Conservation (phyloP, 2,329 filamentous ascomycete genomes). For the Scedosporium dehoogii region DNA sequence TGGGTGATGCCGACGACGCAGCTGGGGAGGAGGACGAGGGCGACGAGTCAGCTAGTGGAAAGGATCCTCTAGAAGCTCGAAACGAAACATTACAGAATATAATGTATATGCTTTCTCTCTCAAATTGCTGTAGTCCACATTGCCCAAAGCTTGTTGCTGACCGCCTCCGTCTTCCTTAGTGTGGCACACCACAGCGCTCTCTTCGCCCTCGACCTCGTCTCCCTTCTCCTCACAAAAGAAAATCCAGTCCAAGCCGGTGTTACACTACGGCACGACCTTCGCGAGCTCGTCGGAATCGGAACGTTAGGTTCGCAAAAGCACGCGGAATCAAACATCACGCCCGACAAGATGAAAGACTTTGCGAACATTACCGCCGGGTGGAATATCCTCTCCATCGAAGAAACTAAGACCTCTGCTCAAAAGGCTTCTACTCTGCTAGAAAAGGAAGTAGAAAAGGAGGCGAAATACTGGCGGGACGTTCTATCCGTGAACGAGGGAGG, state of each 20-base stretch:
- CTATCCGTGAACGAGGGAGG: conserved; percentile 71
- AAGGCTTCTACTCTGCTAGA: conserved; percentile 63
- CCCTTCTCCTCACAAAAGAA: conserved; percentile 74
- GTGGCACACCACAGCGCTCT: conserved; percentile 49
- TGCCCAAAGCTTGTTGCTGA: not conserved
- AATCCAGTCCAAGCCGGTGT: conserved; percentile 57
- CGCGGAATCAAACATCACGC: conserved; percentile 47
- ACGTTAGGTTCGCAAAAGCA: conserved; percentile 62
- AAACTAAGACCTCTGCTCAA: conserved; percentile 63
- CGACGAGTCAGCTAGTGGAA: conserved; percentile 27
- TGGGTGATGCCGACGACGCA: conserved; percentile 36
- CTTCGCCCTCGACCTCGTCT: conserved; percentile 71
- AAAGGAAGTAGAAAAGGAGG: conserved; percentile 69
- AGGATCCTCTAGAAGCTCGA: conserved; percentile 38
- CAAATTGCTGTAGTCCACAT: not conserved
- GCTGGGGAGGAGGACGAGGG: conserved; percentile 34
- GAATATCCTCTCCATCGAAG: conserved; percentile 67
- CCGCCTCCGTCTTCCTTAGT: conserved; percentile 17
- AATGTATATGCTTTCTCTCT: conserved; percentile 30
- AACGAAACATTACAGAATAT: conserved; percentile 49
- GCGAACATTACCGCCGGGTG: conserved; percentile 56
- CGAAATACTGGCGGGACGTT: conserved; percentile 81
- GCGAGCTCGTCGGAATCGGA: conserved; percentile 62
- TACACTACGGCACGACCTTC: conserved; percentile 62
- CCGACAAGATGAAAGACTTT: conserved; percentile 45